Evolutionary conservation across 164 flowering plant species (phyloP), one percentile per base, ranked within the genome.

Genomic region (Vitis rotundifolia): DNA sequence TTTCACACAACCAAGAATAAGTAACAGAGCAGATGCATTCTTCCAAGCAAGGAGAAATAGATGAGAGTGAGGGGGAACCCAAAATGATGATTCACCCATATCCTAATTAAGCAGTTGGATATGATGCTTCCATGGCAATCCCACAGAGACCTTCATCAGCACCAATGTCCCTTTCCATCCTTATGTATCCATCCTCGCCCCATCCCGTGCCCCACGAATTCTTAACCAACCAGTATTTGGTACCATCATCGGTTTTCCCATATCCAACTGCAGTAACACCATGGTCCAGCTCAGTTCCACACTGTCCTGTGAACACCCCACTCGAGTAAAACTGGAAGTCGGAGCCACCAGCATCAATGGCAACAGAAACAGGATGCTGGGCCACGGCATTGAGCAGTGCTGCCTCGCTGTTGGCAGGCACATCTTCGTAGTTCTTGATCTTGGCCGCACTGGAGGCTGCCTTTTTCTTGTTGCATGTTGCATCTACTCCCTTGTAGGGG

Each of bases 171-270:
- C 81, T 72, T 28, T 72, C 11, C 63, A 81, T 50, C 37, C 66
- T 67, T 0, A 78, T 72, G 66, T 78, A 81, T 9, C 84, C 84
- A 1, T 75, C 15, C 9, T 81, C 84, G 0, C 84, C 81, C 81
- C 79, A 76, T 0, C 54, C 55, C 0, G 18, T 49, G 2, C 79
- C 83, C 75, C 83, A 80, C 0, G 78, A 80, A 59, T 80, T 80
- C 71, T 79, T 79, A 19, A 79, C 54, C 15, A 79, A 2, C 82
- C 82, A 79, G 47, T 70, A 79, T 64, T 80, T 71, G 4, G 47
- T 70, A 5, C 79, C 82, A 65, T 76, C 78, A 13, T 19, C 64
- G 0, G 3, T 59, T 9, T 11, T 44, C 1, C 81, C 81, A 52
- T 64, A 78, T 3, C 79, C 79, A 12, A 72, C 75, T 11, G 59